Conservation (phyloP, 306 rosid species). For the Dicorynia guianensis region DNA sequence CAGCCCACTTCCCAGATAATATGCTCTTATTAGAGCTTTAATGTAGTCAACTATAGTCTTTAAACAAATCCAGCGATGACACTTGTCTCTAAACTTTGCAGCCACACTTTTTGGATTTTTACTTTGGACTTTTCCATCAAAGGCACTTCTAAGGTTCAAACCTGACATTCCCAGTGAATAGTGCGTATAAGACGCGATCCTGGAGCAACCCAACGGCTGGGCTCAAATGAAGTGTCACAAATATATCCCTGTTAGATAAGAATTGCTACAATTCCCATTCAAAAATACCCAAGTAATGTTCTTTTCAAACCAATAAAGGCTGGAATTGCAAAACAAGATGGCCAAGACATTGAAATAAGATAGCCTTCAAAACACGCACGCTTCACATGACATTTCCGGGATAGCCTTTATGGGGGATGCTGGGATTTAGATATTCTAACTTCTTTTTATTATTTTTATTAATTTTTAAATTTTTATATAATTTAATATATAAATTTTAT, state of each 20-base stretch:
- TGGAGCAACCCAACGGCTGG: slow-evolving; percentile 97
- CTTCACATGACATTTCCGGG: no score
- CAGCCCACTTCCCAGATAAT: slow-evolving; percentile 81
- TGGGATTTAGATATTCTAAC: no score
- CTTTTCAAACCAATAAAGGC: background rate
- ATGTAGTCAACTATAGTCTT: slow-evolving; percentile 89
- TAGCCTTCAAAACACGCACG: no score
- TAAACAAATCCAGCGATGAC: slow-evolving; percentile 92
- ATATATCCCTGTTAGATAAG: slow-evolving; percentile 68
- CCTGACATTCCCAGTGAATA: slow-evolving; percentile 74
- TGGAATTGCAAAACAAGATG: slow-evolving; percentile 1
- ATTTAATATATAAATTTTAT: no score
- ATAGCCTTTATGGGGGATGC: no score
- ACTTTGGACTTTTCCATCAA: slow-evolving; percentile 63
- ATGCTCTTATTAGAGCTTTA: slow-evolving; percentile 94
- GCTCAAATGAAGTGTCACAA: slow-evolving; percentile 88
- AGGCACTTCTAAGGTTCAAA: slow-evolving; percentile 85
- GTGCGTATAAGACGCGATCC: slow-evolving; percentile 68
- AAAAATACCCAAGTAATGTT: background rate
- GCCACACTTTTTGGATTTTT: slow-evolving; percentile 74
- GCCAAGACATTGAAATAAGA: background rate
- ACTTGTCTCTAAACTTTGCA: slow-evolving; percentile 82
- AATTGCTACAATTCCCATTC: slow-evolving; percentile 35
- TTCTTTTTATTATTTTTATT: no score
- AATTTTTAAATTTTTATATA: no score